Conservation (phyloP, 2,329 filamentous ascomycete species). For the Aspergillus spinulosporus region DNA sequence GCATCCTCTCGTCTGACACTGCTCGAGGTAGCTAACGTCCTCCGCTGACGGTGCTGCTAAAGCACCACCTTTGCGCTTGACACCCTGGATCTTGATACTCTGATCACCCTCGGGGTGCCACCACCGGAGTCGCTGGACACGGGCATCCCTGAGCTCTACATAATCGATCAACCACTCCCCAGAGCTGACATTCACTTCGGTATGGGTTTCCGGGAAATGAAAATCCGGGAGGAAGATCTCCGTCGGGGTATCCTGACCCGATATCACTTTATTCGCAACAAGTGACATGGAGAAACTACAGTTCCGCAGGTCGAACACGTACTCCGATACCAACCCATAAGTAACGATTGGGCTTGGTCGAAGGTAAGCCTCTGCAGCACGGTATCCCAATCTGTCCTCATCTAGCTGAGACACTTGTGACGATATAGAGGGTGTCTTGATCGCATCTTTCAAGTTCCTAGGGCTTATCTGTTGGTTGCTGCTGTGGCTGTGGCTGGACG, state of each 20-base stretch:
- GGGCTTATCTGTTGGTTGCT: constrained; percentile 63
- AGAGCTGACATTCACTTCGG: constrained; percentile 71
- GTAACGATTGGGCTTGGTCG: constrained; percentile 77
- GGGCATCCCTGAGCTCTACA: constrained; percentile 67
- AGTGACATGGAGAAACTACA: constrained; percentile 76
- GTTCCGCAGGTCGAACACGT: constrained; percentile 78
- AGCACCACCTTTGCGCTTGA: constrained; percentile 59
- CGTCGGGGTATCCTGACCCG: constrained; percentile 67
- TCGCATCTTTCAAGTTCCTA: constrained; percentile 69
- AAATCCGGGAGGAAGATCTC: constrained; percentile 85
- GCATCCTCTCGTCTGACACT: constrained; percentile 52
- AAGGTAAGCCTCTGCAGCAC: constrained; percentile 90
- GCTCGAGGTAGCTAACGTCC: constrained; percentile 75
- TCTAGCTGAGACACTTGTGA: constrained; percentile 57
- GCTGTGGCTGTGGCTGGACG: constrained; percentile 50
- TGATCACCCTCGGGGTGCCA: constrained; percentile 90
- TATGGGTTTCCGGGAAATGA: constrained; percentile 78
- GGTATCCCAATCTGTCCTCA: constrained; percentile 70
- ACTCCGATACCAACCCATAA: constrained; percentile 67
- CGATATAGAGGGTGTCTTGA: constrained; percentile 60
- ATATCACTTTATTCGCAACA: constrained; percentile 59
- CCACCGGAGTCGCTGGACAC: constrained; percentile 80
- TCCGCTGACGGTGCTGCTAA: constrained; percentile 58
- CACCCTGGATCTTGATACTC: constrained; percentile 71
- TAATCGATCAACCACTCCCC: constrained; percentile 86